Evolutionary conservation across 78 protist genomes (phyloP).

Genomic region (Protostelium mycophagum): DNA sequence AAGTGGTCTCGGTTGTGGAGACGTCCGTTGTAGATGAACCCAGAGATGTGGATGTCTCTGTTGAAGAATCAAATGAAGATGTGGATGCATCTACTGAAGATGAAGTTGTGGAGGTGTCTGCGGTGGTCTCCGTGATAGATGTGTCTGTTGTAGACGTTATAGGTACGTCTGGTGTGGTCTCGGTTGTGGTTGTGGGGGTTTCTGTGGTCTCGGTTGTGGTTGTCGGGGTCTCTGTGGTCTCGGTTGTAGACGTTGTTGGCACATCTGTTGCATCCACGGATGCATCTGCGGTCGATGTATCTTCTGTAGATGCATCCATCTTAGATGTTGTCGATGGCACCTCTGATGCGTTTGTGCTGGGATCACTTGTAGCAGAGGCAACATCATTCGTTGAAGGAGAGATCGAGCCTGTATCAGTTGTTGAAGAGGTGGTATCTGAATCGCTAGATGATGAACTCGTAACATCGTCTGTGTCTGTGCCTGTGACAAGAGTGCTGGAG

Average conservation of each 20-base stretch:
- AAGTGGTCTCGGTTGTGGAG: background rate
- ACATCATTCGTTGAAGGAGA: too few relatives aligned
- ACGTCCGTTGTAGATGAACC: background rate
- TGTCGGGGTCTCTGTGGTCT: background rate
- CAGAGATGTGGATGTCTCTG: background rate
- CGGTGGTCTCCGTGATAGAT: constrained; percentile 6
- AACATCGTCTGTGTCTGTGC: too few relatives aligned
- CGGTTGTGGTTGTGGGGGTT: constrained; percentile 6
- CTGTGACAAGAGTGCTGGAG: too few relatives aligned
- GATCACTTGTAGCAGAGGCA: too few relatives aligned
- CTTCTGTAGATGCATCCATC: too few relatives aligned
- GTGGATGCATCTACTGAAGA: background rate
- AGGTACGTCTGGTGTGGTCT: constrained; percentile 6
- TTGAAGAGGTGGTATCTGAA: too few relatives aligned
- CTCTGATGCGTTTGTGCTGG: too few relatives aligned
- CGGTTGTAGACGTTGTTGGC: background rate
- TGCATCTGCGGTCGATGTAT: too few relatives aligned
- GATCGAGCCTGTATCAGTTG: too few relatives aligned
- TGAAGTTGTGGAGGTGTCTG: constrained; percentile 9
- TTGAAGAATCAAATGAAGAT: background rate
- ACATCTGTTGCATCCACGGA: too few relatives aligned
- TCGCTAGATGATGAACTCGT: too few relatives aligned
- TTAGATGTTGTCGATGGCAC: too few relatives aligned
- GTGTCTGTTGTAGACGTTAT: constrained; percentile 12
- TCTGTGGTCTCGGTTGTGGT: constrained; percentile 6